Conservation (phyloP, 2,329 filamentous ascomycete genomes). For the Eutypa lata region DNA sequence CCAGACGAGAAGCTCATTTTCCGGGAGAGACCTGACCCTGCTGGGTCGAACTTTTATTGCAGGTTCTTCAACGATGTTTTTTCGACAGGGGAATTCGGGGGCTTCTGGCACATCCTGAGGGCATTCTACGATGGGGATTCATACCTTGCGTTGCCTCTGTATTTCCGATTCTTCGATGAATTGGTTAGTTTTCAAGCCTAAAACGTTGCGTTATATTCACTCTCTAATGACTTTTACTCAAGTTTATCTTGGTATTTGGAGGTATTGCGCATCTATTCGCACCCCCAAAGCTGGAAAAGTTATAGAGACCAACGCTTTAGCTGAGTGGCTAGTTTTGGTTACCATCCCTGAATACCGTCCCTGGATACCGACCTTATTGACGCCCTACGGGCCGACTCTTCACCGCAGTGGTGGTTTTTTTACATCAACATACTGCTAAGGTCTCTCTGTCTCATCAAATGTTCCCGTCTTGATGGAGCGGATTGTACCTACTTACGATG, state of each 20-base stretch:
- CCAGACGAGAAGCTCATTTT: slow-evolving; percentile 8
- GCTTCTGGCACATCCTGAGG: slow-evolving; percentile 12
- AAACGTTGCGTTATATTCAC: background rate
- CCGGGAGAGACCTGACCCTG: slow-evolving; percentile 12
- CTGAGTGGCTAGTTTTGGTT: no score
- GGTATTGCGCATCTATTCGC: slow-evolving; percentile 11
- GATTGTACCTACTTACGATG: no score
- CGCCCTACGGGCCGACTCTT: no score
- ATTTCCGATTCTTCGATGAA: slow-evolving; percentile 12
- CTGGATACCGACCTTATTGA: no score
- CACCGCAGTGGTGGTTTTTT: no score
- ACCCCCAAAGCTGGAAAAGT: slow-evolving; percentile 1
- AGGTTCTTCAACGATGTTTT: slow-evolving; percentile 18
- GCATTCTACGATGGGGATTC: slow-evolving; percentile 13
- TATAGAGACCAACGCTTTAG: background rate
- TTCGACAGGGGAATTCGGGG: slow-evolving; percentile 4
- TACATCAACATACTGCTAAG: no score
- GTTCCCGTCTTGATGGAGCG: no score
- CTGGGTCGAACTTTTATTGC: slow-evolving; percentile 6
- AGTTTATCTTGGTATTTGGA: slow-evolving; percentile 14
- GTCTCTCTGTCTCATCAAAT: no score
- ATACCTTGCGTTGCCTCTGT: slow-evolving; percentile 10
- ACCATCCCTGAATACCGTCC: no score
- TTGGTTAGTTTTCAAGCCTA: slow-evolving; percentile 6
- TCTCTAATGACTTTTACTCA: background rate